Evolutionary conservation across 148 eudicot genomes (phyloP).

Genomic region (Beta vulgaris): DNA sequence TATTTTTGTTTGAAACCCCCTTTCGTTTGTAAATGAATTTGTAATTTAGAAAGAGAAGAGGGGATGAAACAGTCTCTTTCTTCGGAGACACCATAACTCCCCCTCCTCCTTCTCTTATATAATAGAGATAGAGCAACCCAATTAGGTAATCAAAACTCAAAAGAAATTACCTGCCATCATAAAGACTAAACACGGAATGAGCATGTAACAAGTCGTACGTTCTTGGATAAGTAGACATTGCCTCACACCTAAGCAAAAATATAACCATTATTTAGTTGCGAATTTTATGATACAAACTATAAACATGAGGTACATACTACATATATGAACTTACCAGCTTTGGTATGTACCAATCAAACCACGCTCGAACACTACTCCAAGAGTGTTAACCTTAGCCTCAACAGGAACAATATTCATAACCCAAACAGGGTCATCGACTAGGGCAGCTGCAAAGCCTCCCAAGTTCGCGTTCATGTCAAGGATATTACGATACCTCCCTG

Average conservation of each 20-base stretch:
- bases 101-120: too few relatives aligned
- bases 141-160: too few relatives aligned
- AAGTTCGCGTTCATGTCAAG: conserved; percentile 87
- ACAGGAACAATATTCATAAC: conserved; percentile 83
- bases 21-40: too few relatives aligned
- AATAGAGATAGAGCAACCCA: too few relatives aligned
- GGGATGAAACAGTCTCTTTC: too few relatives aligned
- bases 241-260: conserved; percentile 67
- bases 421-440: conserved; percentile 80
- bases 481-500: conserved; percentile 72
- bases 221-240: conserved; percentile 94
- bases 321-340: conserved; percentile 54
- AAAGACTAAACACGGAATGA: conserved; percentile 66
- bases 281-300: too few relatives aligned
- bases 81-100: too few relatives aligned
- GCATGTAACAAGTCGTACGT: conserved; percentile 86
- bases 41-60: too few relatives aligned
- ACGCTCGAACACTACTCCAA: conserved; percentile 70
- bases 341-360: conserved; percentile 91
- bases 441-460: conserved; percentile 92
- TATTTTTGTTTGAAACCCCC: too few relatives aligned
- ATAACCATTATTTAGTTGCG: neutral
- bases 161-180: conserved; percentile 65
- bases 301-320: too few relatives aligned
- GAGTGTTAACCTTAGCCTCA: conserved; percentile 65